Evolutionary conservation across 1,284 basidiomycete species (phyloP), one percentile per base, ranked within the genome.

Genomic region (Waitea zeae): DNA sequence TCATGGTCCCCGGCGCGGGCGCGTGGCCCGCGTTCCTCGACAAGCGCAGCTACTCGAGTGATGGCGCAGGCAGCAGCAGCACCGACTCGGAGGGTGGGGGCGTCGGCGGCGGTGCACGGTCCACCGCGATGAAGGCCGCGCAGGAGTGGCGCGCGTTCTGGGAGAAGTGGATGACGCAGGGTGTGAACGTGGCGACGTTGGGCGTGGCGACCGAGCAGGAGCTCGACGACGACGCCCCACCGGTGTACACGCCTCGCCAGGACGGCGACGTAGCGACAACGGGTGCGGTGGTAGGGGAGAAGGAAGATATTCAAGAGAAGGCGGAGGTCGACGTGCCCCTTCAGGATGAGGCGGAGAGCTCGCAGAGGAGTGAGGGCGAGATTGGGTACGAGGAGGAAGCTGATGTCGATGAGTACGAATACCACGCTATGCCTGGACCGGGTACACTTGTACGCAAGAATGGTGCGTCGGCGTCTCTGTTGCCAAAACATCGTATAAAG

Each of bases 111-210:
- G n/a, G n/a, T n/a, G 47, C 54, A 32, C 54, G 60, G 31, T 49
- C 58, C 36, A 53, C 58, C 41, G 58, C 61, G 40, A 42, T 62
- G 42, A 47, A 60, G 46, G 52, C 65, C 3, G 60, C 68, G n/a
- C 69, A 72, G 45, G 65, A 81, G 42, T 65, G 71, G 59, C 62
- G 66, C 18, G 58, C 68, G 17, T 61, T 67, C 19, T 78, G 74
- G 74, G 80, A 83, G 57, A 79, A 74, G 50, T 80, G 74, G 74
- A 52, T 79, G 29, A 61, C 67, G 2, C 49, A 70, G 37, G 64
- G 59, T 15, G 47, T 62, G 33, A 61, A 63, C 6, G 52, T 56
- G 14, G 59, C 64, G 12, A 59, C 61, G 12, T 54, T 58, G 38
- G 59, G 62, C 37, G 60, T 61, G 32, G 46, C 7, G 9, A 14